Evolutionary conservation across 306 rosid species (phyloP), one percentile per base, ranked within the genome.

Genomic region (Urtica urens): DNA sequence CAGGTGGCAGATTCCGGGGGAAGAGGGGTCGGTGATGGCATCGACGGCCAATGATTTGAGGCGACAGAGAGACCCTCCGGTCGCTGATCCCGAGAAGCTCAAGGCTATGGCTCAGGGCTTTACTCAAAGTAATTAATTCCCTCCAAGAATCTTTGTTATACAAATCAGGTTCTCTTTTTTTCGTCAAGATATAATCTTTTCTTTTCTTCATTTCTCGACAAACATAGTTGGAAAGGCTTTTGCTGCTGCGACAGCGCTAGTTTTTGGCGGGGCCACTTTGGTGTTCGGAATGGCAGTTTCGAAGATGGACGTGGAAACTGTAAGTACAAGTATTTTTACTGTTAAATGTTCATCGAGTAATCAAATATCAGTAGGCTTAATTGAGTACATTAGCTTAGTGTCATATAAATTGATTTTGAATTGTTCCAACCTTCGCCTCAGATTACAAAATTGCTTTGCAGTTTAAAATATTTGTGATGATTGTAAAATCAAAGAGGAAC

Each of bases 71-170:
- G 60, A 64, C 28, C 24, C 20, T 1, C 71, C 73, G 16, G 44
- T 65, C 40, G n/a, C n/a, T n/a, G 77, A 74, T 59, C 81, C 94
- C 13, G 84, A 84, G 55, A 88, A 88, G 79, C 51, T 84, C 57
- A 88, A 81, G 67, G 97, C 93, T 47, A 93, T 93, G 47, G 78
- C 90, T 49, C 95, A 88, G 71, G 95, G 97, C 46, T 72, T 88
- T 55, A 55, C 78, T 8, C 53, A 72, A 38, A 52, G 97, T 84
- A 72, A 38, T 60, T n/a, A n/a, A n/a, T n/a, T n/a, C n/a, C n/a
- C n/a, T 62, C 60, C 61, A 40, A 28, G 26, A 48, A 48, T 23
- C 10, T n/a, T 10, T 46, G 10, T 25, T 48, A 19, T 31, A 5
- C 14, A 43, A 33, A 41, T 3, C 11, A 51, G 2, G 16, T 31